A percentile compares a stretch with the other conserved stretches of the same genome.
Evolutionary conservation across 345 rosid species (phyloP).

Genomic region (Cochlearia excelsa): DNA sequence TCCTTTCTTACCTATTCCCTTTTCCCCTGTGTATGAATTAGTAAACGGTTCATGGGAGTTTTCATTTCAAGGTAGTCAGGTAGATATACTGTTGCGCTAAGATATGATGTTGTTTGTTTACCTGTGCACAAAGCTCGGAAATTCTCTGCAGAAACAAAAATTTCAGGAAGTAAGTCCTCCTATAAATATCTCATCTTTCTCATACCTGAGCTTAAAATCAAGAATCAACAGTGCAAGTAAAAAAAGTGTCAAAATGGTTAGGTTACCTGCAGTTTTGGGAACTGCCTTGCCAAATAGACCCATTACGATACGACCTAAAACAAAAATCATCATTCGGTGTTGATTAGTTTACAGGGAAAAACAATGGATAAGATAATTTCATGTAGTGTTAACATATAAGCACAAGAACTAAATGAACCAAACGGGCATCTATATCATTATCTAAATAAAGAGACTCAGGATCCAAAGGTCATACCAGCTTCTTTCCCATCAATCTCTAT

Average conservation of each 20-base stretch:
- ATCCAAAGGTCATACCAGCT: slow-evolving; percentile 55
- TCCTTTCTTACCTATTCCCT: slow-evolving; percentile 83
- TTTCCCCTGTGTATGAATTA: slow-evolving; percentile 54
- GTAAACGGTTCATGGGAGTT: slow-evolving; percentile 8
- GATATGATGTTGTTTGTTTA: slow-evolving; percentile 22
- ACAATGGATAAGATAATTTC: not conserved
- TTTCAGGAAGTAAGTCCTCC: slow-evolving; percentile 1
- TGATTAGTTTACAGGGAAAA: slow-evolving; percentile 7
- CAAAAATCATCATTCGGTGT: not conserved
- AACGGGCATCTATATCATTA: slow-evolving; percentile 5
- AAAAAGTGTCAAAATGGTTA: not conserved
- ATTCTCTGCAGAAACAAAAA: slow-evolving; percentile 57
- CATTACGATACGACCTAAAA: slow-evolving; percentile 76
- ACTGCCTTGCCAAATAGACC: slow-evolving; percentile 94
- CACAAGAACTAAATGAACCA: slow-evolving; percentile 1
- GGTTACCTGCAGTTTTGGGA: slow-evolving; percentile 60
- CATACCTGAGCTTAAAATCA: slow-evolving; percentile 5
- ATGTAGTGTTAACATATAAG: not conserved
- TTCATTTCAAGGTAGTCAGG: not conserved
- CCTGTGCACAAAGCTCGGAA: slow-evolving; percentile 98
- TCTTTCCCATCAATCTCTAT: slow-evolving; percentile 89
- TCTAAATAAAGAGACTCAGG: not conserved
- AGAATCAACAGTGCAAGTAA: not conserved
- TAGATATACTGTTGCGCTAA: not conserved
- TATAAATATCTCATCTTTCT: not conserved